These are phyloP conservation scores for Metroxylon sagu DNA, from an alignment of 176 grass and related monocot species.

Conservation along the genomic window DNA sequence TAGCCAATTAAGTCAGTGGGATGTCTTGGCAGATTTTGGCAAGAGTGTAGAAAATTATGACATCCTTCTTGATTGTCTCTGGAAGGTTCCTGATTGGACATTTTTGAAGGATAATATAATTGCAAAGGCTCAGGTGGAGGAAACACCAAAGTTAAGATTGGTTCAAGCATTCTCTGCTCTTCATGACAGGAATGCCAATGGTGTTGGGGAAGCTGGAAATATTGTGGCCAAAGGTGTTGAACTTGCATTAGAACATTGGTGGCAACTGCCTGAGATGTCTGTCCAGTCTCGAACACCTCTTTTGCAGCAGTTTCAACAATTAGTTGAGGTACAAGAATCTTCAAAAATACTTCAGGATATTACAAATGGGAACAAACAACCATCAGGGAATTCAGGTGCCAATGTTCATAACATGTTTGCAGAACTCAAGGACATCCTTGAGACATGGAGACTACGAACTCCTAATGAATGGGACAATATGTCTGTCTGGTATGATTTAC, in stretches of 20 bases:
- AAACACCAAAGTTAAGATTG: conserved; percentile 66
- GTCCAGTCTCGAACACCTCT: conserved; percentile 82
- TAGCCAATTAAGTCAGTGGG: conserved; percentile 90
- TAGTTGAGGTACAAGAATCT: conserved; percentile 97
- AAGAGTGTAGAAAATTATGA: conserved; percentile 97
- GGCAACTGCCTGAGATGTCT: conserved; percentile 96
- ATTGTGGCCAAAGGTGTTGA: conserved; percentile 85
- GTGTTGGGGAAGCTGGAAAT: conserved; percentile 78
- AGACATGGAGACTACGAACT: conserved; percentile 93
- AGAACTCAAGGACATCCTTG: conserved; percentile 97
- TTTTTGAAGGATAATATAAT: conserved; percentile 97
- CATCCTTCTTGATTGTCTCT: conserved; percentile 84
- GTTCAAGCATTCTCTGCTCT: conserved; percentile 87
- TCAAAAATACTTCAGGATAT: conserved; percentile 91
- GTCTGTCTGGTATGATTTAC: conserved; percentile 94
- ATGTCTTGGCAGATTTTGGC: conserved; percentile 93
- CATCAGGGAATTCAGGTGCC: conserved; percentile 65
- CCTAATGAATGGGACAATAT: conserved; percentile 97
- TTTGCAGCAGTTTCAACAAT: conserved; percentile 94
- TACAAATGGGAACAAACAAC: conserved; percentile 89
- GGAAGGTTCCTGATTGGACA: conserved; percentile 94
- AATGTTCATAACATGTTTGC: conserved; percentile 66
- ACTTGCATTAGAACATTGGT: conserved; percentile 94
- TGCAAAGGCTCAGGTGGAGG: conserved; percentile 85
- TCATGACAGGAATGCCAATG: conserved; percentile 75